These are phyloP conservation scores for Entomortierella beljakovae DNA, from an alignment of 192 early-diverging fungal genomes.

Conservation along the genomic window DNA sequence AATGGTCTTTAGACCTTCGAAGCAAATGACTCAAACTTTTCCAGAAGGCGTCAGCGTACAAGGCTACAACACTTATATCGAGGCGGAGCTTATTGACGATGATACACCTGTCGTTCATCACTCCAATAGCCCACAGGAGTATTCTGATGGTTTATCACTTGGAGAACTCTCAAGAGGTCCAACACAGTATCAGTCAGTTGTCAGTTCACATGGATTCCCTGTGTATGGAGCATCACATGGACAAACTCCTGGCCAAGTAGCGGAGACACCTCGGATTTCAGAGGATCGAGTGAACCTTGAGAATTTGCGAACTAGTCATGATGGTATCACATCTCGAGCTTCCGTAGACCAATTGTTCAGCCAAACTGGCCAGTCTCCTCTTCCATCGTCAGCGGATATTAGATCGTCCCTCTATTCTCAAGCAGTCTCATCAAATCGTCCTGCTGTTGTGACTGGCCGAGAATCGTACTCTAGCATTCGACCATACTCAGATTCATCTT, in stretches of 20 bases:
- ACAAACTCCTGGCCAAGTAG: not conserved
- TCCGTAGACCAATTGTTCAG: not conserved
- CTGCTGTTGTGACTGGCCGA: not conserved
- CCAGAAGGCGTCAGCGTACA: no score
- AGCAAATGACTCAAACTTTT: no score
- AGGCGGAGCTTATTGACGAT: conserved; percentile 17
- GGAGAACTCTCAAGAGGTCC: not conserved
- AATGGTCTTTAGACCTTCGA: no score
- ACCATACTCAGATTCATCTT: conserved; percentile 9
- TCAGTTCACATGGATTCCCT: conserved; percentile 5
- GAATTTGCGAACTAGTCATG: conserved; percentile 9
- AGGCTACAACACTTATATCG: not conserved
- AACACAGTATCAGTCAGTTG: conserved; percentile 23
- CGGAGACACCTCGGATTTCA: not conserved
- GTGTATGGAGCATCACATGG: conserved; percentile 2
- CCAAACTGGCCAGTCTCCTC: not conserved
- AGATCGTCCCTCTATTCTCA: not conserved
- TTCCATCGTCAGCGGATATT: conserved; percentile 1
- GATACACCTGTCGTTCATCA: not conserved
- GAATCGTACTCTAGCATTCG: not conserved
- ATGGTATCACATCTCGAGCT: not conserved
- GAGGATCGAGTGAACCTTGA: not conserved
- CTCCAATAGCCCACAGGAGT: conserved; percentile 18
- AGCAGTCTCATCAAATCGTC: not conserved
- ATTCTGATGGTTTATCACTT: not conserved